These are phyloP conservation scores for Globisporangium lucens DNA, from an alignment of 352 stramenopile species.

Conservation along the genomic window DNA sequence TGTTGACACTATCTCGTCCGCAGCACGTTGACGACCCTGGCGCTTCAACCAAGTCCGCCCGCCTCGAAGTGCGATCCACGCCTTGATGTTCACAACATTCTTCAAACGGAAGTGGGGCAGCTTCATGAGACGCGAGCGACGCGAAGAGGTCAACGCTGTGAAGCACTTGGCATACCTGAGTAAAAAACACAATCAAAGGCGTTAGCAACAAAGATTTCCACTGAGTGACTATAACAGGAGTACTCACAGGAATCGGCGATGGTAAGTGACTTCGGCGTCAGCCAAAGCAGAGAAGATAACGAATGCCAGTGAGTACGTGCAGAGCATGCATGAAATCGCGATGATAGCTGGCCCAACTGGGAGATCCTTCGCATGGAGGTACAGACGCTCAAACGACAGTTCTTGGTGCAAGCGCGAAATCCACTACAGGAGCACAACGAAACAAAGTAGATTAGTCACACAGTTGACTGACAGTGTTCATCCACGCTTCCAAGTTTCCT, in stretches of 20 bases:
- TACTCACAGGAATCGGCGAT: constrained; percentile 75
- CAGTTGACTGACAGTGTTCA: background rate
- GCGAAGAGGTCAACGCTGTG: constrained; percentile 82
- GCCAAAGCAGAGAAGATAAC: constrained; percentile 74
- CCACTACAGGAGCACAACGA: constrained; percentile 19
- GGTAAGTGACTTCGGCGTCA: constrained; percentile 83
- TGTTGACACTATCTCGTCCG: constrained; percentile 87
- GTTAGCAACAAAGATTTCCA: background rate
- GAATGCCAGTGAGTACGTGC: constrained; percentile 73
- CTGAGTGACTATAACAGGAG: background rate
- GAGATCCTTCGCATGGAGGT: constrained; percentile 24
- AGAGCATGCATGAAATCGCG: constrained; percentile 64
- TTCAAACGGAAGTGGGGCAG: constrained; percentile 88
- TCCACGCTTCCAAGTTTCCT: background rate
- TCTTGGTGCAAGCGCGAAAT: constrained; percentile 32
- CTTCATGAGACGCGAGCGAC: constrained; percentile 76
- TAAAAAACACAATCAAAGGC: background rate
- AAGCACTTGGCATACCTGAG: constrained; percentile 87
- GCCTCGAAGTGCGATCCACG: constrained; percentile 85
- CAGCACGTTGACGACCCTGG: constrained; percentile 77
- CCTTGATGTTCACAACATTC: constrained; percentile 90
- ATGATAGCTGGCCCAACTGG: constrained; percentile 42
- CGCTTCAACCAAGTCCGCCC: constrained; percentile 88
- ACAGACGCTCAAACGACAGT: constrained; percentile 24
- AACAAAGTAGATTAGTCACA: background rate